Evolutionary conservation across 2,329 filamentous ascomycete species (phyloP).

Genomic region (Epichloe sibirici): DNA sequence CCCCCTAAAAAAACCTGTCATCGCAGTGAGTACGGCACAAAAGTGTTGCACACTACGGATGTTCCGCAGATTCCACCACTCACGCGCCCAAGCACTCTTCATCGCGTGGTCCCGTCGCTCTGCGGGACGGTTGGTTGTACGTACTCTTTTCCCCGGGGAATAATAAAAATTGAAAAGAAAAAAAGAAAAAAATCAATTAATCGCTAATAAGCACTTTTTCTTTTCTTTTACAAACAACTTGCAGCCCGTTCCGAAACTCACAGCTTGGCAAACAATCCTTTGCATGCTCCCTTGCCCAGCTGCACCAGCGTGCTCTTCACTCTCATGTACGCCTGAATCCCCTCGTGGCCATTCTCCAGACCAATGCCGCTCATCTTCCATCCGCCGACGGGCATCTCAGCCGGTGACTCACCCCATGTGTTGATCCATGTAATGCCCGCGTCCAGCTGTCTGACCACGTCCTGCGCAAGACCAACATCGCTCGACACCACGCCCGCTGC

Average conservation of each 20-base stretch:
- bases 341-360: conserved; percentile 72
- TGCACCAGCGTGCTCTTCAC: conserved; percentile 86
- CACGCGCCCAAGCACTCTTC: too few species aligned
- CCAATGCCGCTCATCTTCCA: conserved; percentile 88
- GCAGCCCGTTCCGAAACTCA: conserved; percentile 18
- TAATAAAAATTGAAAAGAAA: too few species aligned
- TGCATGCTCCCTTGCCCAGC: conserved; percentile 54
- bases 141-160: too few species aligned
- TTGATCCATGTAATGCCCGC: conserved; percentile 90
- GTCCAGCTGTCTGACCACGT: conserved; percentile 57
- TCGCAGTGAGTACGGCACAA: too few species aligned
- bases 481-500: conserved; percentile 75
- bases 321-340: conserved; percentile 69
- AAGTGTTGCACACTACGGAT: too few species aligned
- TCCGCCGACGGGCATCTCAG: conserved; percentile 84
- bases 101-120: too few species aligned
- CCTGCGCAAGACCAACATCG: conserved; percentile 62
- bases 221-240: neutral
- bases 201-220: too few species aligned
- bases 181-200: too few species aligned
- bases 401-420: conserved; percentile 83
- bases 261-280: conserved; percentile 57
- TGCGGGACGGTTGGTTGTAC: too few species aligned
- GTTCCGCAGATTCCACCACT: too few species aligned
- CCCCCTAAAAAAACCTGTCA: too few species aligned